Base-by-base conservation (phyloP, 371 early-diverging fungal genomes). In the Apophysomyces sp. region DNA sequence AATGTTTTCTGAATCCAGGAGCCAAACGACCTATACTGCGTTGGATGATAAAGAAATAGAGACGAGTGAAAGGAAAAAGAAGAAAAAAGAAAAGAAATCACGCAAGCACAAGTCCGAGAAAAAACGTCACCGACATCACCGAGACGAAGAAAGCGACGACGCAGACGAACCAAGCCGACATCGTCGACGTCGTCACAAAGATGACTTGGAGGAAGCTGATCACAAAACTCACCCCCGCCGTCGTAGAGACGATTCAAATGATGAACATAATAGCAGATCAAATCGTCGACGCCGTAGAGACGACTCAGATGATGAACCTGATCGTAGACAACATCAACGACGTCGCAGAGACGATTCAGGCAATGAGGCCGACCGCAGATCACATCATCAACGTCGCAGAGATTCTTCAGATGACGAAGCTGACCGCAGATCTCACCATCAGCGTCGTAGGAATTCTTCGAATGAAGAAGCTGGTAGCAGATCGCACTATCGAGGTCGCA, bases 81-180 rank as follows among this genome's bases (percentile, higher is more conserved):
- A 69, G 52, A 79, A 74, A 52, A 71, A 72, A 39, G 66, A 65
- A 34, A 70, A 74, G 41, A 83, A 82, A 41, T 64, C 69, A 34
- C 67, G 67, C 53, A 77, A 80, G 55, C 73, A 74, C 34, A 70
- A 77, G 59, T 66, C 63, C 4, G 58, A 70, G 39, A 72, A 67
- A 27, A 57, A 56, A 31, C 66, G 58, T 44, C 68, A 60, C 58
- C 59, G 57, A 5, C 63, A 62, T 6, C 59, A 55, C 27, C 57
- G 62, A 28, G 54, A 60, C 34, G 52, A 61, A 37, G 63, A 68
- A 2, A 56, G 41, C 29, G 55, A 40, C 21, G 32, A 57, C 15
- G 29, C 34, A 8, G 49, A 58, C 15, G 61, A 67, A 15, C 60
- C 67, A 9, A 57, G 64, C 11, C 61, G 60, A 15, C 58, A 60